Percentiles rank a stretch among this genome's conserved stretches.
Evolutionary conservation across 139 green algal species (phyloP).

Genomic region (Pycnococcus provasolii): DNA sequence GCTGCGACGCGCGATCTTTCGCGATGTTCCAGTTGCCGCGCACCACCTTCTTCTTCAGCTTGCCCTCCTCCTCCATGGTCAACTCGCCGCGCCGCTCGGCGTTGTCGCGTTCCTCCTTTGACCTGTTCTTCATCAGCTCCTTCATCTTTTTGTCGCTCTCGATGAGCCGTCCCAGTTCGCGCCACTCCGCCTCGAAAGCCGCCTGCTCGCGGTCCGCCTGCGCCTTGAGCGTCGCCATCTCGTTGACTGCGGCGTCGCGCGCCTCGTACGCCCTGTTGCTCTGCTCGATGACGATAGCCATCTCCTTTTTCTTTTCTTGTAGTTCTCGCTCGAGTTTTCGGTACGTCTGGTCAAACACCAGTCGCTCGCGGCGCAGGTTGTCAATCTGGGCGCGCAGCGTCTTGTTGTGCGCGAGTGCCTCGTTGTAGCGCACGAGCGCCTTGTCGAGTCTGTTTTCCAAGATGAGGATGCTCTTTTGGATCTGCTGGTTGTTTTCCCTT

Average conservation of each 20-base stretch:
- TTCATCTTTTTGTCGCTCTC: conserved; percentile 50
- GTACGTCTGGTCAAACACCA: conserved; percentile 76
- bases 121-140: conserved; percentile 24
- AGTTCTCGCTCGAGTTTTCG: conserved; percentile 63
- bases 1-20: conserved; percentile 50
- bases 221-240: conserved; percentile 58
- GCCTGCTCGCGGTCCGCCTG: conserved; percentile 69
- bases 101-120: conserved; percentile 4
- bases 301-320: conserved; percentile 56
- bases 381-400: conserved; percentile 66
- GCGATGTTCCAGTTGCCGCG: conserved; percentile 34
- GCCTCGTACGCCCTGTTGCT: conserved; percentile 45
- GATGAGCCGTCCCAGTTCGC: conserved; percentile 67
- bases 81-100: not conserved
- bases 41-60: conserved; percentile 28
- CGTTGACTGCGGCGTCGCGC: conserved; percentile 49
- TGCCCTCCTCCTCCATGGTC: conserved; percentile 22
- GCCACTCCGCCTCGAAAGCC: conserved; percentile 75
- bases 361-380: conserved; percentile 61
- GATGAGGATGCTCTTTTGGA: conserved; percentile 62
- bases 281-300: conserved; percentile 60
- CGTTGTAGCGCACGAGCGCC: conserved; percentile 64
- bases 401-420: conserved; percentile 53
- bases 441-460: conserved; percentile 75
- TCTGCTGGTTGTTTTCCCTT: conserved; percentile 42